A percentile compares a stretch with the other conserved stretches of the same genome.
Conservation (phyloP, 345 rosid genomes). For the Trapa bicornis region DNA sequence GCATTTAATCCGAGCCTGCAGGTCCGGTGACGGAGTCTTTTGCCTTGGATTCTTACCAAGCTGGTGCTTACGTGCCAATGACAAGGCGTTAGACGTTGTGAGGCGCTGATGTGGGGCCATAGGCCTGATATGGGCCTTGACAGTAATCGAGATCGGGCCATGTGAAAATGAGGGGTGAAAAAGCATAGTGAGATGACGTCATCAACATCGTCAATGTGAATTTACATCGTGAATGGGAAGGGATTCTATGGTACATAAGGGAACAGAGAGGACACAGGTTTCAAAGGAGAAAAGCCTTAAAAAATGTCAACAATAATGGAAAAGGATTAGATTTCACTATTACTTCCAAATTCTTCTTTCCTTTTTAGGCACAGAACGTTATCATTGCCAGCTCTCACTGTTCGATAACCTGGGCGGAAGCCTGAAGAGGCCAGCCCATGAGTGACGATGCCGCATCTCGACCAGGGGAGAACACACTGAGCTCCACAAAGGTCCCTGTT, state of each 20-base stretch:
- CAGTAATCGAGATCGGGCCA: too few relatives aligned
- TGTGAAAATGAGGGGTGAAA: too few relatives aligned
- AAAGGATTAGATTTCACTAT: not conserved
- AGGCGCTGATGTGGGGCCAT: not conserved
- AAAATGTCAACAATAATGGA: not conserved
- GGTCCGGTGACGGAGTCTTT: not conserved
- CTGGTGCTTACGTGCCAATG: not conserved
- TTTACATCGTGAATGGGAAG: too few relatives aligned
- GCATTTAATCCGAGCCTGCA: not conserved
- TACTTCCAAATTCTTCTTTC: conserved; percentile 1
- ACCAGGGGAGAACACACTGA: conserved; percentile 52
- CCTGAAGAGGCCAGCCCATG: conserved; percentile 1
- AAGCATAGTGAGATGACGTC: too few relatives aligned
- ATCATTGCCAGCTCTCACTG: conserved; percentile 21
- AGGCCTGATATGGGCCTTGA: not conserved
- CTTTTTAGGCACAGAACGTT: conserved; percentile 54
- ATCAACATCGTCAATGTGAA: too few relatives aligned
- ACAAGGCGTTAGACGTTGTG: not conserved
- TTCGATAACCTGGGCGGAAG: not conserved
- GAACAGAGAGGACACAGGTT: not conserved
- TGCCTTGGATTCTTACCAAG: not conserved
- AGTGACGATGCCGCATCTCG: not conserved
- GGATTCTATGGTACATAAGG: not conserved
- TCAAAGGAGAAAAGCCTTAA: not conserved
- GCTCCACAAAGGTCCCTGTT: conserved; percentile 37